Evolutionary conservation across 2,329 filamentous ascomycete genomes (phyloP), one percentile per base, ranked within the genome.

Genomic region (Colletotrichum tamarilloi): DNA sequence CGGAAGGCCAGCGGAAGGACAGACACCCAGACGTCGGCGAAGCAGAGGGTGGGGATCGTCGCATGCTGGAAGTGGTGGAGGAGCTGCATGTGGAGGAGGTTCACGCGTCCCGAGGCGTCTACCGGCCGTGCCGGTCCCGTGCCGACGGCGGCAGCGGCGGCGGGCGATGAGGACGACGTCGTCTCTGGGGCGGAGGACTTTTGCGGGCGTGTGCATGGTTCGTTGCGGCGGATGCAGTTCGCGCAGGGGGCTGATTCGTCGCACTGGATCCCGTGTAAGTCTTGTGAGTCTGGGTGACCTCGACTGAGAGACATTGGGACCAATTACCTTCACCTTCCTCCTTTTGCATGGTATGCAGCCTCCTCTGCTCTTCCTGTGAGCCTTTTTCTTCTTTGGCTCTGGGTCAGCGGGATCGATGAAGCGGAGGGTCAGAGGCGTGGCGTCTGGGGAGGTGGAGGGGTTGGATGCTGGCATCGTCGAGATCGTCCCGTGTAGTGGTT

Each of bases 31-130:
- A 80, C 70, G 19, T 77, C 73, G 22, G 70, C 42, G 65, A 81
- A 81, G 53, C 77, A 68, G 22, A 81, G 75, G 11, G 77, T 80
- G 14, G 74, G 68, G 5, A 75, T 62, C 19, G 78, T 80, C 22
- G 69, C 49, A 14, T 76, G 74, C 28, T 79, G 76, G 59, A 80
- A 81, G 72, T 81, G 79, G 70, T 80, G 74, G 69, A 82, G 78
- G 32, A 82, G 76, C 62, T 81, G 78, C 68, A 82, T 75, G 59
- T 82, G 79, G 19, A 81, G 63, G 5, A 81, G 68, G 58, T 80
- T 81, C 59, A 80, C 75, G 9, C 62, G 55, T 0, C 67, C 67
- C 12, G 35, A 30, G 14, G 56, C 16, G 46, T 73, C 35, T 3
- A 49, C 6, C 16, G 59, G 42, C 4, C 28, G 28, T 19, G 38